phyloP scores from a whole-genome alignment of 192 early-diverging fungal genomes.

The Chytriomyces hyalinus region DNA sequence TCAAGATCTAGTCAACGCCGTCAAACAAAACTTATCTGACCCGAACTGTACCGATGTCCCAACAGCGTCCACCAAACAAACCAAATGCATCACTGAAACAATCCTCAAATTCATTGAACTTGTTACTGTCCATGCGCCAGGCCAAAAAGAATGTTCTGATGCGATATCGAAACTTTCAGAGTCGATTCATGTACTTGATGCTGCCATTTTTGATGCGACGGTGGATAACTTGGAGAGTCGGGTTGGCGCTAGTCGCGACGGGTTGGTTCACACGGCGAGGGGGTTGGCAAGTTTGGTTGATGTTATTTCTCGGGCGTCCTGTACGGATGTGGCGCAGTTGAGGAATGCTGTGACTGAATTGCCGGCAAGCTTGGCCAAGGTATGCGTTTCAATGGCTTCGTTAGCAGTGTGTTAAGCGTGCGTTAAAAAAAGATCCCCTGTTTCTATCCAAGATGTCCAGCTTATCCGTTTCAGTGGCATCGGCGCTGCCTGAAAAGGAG shows the following conservation, averaged over 20 bases:
- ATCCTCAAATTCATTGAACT: slow-evolving; percentile 39
- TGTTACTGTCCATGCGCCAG: slow-evolving; percentile 49
- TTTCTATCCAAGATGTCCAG: slow-evolving; percentile 36
- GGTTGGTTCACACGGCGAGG: slow-evolving; percentile 47
- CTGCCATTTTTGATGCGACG: slow-evolving; percentile 55
- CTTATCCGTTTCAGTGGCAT: slow-evolving; percentile 49
- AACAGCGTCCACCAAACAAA: slow-evolving; percentile 42
- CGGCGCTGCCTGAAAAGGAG: slow-evolving; percentile 47
- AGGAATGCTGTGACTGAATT: slow-evolving; percentile 47
- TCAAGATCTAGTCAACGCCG: slow-evolving; percentile 46
- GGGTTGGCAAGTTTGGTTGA: slow-evolving; percentile 53
- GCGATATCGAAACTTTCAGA: slow-evolving; percentile 50
- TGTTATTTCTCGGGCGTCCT: slow-evolving; percentile 50
- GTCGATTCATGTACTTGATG: slow-evolving; percentile 43
- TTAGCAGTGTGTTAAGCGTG: not conserved
- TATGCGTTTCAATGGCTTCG: slow-evolving; percentile 20
- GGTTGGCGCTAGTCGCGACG: slow-evolving; percentile 28
- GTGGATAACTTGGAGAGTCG: slow-evolving; percentile 48
- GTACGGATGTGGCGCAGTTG: slow-evolving; percentile 42
- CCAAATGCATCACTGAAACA: slow-evolving; percentile 37
- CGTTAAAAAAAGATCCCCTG: not conserved
- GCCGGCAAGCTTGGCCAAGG: slow-evolving; percentile 48
- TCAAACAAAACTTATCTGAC: slow-evolving; percentile 53
- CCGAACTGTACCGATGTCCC: slow-evolving; percentile 41
- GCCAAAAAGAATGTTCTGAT: slow-evolving; percentile 61